phyloP scores from a whole-genome alignment of 2,329 filamentous ascomycete genomes.

The Fusarium sp. region DNA sequence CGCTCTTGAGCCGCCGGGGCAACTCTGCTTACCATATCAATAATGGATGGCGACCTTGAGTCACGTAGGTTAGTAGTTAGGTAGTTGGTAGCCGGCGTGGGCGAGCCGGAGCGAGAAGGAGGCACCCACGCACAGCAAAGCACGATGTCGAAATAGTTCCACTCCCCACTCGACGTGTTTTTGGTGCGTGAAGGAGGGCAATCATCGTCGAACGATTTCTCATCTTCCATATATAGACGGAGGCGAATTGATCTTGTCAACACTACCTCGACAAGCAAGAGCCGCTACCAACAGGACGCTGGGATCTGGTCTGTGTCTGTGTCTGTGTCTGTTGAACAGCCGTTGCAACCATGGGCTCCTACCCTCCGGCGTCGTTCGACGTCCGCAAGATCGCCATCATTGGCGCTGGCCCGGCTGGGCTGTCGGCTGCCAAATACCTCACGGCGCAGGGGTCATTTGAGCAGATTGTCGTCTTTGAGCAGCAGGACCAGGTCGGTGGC shows the following conservation, averaged over 20 bases:
- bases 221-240: constrained; percentile 19
- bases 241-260: constrained; percentile 1
- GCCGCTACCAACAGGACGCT: background rate
- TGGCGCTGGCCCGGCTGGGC: constrained; percentile 84
- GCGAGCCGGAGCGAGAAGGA: constrained; percentile 1
- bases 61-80: background rate
- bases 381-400: constrained; percentile 79
- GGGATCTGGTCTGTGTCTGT: background rate
- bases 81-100: background rate
- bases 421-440: constrained; percentile 85
- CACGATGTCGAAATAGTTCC: constrained; percentile 39
- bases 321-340: background rate
- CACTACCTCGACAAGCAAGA: background rate
- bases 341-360: constrained; percentile 46
- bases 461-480: constrained; percentile 83
- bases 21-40: constrained; percentile 1
- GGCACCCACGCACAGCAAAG: constrained; percentile 3
- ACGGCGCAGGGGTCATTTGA: constrained; percentile 75
- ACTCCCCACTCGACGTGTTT: constrained; percentile 32
- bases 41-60: background rate
- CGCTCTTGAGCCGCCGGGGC: constrained; percentile 1
- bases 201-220: constrained; percentile 20
- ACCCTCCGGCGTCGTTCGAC: constrained; percentile 53
- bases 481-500: constrained; percentile 81
- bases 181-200: constrained; percentile 25